Evolutionary conservation across 768 basidiomycete genomes (phyloP).

Genomic region (Exsudoporus frostii): DNA sequence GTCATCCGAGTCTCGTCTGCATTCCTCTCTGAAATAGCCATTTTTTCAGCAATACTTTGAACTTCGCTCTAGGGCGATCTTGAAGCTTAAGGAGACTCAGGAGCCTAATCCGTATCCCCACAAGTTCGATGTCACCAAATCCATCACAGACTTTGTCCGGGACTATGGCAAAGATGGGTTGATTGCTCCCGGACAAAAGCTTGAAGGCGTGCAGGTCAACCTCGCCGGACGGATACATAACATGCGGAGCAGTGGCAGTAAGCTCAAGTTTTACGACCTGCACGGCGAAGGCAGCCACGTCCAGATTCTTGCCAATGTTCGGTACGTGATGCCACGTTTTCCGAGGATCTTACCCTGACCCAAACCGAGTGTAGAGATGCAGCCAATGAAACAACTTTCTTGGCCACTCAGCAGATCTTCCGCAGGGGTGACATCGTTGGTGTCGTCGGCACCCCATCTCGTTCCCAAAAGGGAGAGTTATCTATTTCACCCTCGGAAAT

Average conservation of each 20-base stretch:
- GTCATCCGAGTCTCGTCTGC: conserved; percentile 28
- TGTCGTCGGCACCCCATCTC: conserved; percentile 81
- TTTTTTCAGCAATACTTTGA: conserved; percentile 89
- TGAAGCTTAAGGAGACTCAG: conserved; percentile 78
- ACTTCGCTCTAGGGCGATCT: conserved; percentile 84
- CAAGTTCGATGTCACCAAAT: conserved; percentile 90
- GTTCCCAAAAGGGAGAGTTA: conserved; percentile 94
- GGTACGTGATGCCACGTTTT: conserved; percentile 41
- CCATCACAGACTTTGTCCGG: conserved; percentile 69
- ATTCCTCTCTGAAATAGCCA: neutral
- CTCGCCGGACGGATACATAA: conserved; percentile 92
- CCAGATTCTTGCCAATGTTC: conserved; percentile 92
- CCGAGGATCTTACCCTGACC: conserved; percentile 19
- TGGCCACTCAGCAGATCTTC: conserved; percentile 77
- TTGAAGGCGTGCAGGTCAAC: conserved; percentile 53
- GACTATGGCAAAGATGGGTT: conserved; percentile 72
- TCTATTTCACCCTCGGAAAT: conserved; percentile 81
- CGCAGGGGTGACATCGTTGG: conserved; percentile 96
- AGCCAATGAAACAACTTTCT: conserved; percentile 59
- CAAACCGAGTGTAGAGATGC: conserved; percentile 46
- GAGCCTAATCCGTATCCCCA: conserved; percentile 96
- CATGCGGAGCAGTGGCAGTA: conserved; percentile 77
- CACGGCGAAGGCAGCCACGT: conserved; percentile 90
- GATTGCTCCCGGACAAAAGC: conserved; percentile 63
- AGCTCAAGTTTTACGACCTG: conserved; percentile 92